These are phyloP conservation scores for Discostella pseudostelligera DNA, from an alignment of 108 stramenopile species.

Conservation along the genomic window DNA sequence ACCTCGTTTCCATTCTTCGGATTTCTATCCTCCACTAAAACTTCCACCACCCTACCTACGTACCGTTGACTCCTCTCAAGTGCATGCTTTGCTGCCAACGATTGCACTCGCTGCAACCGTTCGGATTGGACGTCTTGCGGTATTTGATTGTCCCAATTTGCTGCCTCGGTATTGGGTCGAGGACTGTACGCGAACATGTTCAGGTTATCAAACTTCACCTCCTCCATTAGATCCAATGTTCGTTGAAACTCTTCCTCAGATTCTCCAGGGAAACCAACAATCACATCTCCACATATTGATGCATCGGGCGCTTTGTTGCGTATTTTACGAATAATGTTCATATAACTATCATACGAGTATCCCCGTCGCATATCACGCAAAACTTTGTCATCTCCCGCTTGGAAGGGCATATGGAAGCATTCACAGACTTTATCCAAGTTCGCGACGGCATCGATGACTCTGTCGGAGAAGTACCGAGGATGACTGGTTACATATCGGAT, in stretches of 20 bases:
- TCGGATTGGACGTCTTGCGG: slow-evolving; percentile 87
- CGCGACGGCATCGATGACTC: slow-evolving; percentile 91
- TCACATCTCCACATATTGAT: slow-evolving; percentile 77
- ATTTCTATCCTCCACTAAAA: slow-evolving; percentile 90
- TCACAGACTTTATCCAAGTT: slow-evolving; percentile 78
- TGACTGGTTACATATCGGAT: slow-evolving; percentile 88
- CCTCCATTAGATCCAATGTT: slow-evolving; percentile 82
- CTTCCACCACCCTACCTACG: slow-evolving; percentile 73
- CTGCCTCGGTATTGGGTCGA: slow-evolving; percentile 65
- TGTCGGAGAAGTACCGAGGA: slow-evolving; percentile 90
- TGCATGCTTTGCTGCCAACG: slow-evolving; percentile 77
- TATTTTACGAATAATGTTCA: slow-evolving; percentile 86
- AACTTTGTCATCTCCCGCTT: slow-evolving; percentile 85
- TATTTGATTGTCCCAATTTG: slow-evolving; percentile 61
- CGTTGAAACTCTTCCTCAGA: slow-evolving; percentile 79
- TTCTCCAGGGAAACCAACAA: slow-evolving; percentile 89
- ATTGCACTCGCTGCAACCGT: slow-evolving; percentile 81
- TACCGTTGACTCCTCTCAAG: slow-evolving; percentile 84
- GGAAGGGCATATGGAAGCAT: slow-evolving; percentile 91
- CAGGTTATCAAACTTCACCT: slow-evolving; percentile 63
- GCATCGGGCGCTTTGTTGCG: slow-evolving; percentile 69
- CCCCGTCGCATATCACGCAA: slow-evolving; percentile 86
- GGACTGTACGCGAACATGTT: slow-evolving; percentile 59
- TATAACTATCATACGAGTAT: slow-evolving; percentile 87
- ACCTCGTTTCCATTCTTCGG: slow-evolving; percentile 81